phyloP scores from a whole-genome alignment of 2,329 filamentous ascomycete species.

The Diaporthe eres region DNA sequence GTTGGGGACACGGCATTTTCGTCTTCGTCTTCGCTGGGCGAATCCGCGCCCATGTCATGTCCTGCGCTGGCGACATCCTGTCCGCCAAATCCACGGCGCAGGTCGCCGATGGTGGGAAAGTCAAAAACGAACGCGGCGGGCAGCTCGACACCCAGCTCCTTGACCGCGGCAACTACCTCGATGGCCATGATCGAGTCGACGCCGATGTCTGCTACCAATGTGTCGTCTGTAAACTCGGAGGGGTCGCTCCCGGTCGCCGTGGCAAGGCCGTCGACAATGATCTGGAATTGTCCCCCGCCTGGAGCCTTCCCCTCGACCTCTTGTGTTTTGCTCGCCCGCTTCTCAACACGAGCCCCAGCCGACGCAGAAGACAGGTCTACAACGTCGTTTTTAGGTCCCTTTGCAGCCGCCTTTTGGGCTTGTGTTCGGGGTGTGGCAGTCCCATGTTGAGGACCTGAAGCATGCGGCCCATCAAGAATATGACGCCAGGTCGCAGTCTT shows the following conservation, averaged over 20 bases:
- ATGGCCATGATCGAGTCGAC: conserved; percentile 49
- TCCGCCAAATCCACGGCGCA: conserved; percentile 41
- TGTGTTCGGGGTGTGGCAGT: background rate
- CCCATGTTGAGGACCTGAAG: background rate
- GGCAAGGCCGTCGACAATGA: conserved; percentile 43
- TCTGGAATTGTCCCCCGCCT: conserved; percentile 25
- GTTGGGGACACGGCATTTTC: conserved; percentile 15
- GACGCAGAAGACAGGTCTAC: background rate
- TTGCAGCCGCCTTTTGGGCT: background rate
- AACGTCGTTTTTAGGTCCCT: background rate
- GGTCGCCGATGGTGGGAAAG: conserved; percentile 43
- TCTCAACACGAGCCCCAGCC: conserved; percentile 1
- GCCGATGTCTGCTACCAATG: conserved; percentile 45
- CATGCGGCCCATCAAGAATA: background rate
- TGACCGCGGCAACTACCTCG: conserved; percentile 45
- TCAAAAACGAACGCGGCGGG: conserved; percentile 44
- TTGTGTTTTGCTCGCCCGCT: conserved; percentile 1
- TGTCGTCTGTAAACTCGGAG: conserved; percentile 44
- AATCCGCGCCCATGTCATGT: background rate
- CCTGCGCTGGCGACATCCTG: conserved; percentile 6
- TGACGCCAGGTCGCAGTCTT: conserved; percentile 27
- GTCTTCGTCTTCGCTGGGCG: conserved; percentile 33
- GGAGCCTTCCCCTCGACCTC: background rate
- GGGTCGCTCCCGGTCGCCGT: conserved; percentile 44
- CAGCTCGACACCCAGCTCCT: conserved; percentile 44